Conservation (phyloP, 108 stramenopile species). For the Conticribra weissflogii region DNA sequence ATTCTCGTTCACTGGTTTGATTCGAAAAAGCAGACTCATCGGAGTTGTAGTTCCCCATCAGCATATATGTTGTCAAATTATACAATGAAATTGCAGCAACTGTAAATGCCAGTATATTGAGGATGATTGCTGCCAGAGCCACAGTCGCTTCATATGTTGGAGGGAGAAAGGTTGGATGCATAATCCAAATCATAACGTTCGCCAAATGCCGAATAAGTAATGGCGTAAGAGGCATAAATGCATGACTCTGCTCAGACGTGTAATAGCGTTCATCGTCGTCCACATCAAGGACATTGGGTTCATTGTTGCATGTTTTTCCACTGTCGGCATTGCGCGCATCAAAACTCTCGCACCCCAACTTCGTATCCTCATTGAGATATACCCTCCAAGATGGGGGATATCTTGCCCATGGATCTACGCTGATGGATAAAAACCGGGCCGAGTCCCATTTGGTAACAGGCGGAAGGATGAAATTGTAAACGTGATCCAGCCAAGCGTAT, state of each 20-base stretch:
- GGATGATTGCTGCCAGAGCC: slow-evolving; percentile 54
- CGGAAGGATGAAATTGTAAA: slow-evolving; percentile 59
- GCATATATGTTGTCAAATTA: slow-evolving; percentile 52
- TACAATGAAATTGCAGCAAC: slow-evolving; percentile 63
- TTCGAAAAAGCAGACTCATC: neutral
- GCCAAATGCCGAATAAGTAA: slow-evolving; percentile 56
- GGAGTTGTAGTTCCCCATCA: slow-evolving; percentile 2
- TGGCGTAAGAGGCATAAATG: slow-evolving; percentile 83
- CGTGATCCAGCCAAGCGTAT: slow-evolving; percentile 17
- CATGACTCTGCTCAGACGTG: slow-evolving; percentile 81
- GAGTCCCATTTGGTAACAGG: slow-evolving; percentile 88
- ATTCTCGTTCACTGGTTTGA: too few species aligned
- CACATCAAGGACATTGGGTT: neutral
- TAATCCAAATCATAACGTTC: slow-evolving; percentile 27
- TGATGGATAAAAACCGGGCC: slow-evolving; percentile 75
- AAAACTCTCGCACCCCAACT: slow-evolving; percentile 5
- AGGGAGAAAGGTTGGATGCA: slow-evolving; percentile 56
- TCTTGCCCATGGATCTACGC: slow-evolving; percentile 54
- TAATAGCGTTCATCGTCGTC: slow-evolving; percentile 28
- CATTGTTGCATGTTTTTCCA: neutral
- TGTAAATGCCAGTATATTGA: slow-evolving; percentile 64
- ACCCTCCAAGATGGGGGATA: slow-evolving; percentile 31
- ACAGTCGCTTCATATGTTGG: slow-evolving; percentile 67
- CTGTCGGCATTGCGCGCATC: neutral
- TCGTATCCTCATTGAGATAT: neutral